A percentile compares a stretch with the other conserved stretches of the same genome.
Conservation (phyloP, 139 green algal species). For the Micractinium conductrix region DNA sequence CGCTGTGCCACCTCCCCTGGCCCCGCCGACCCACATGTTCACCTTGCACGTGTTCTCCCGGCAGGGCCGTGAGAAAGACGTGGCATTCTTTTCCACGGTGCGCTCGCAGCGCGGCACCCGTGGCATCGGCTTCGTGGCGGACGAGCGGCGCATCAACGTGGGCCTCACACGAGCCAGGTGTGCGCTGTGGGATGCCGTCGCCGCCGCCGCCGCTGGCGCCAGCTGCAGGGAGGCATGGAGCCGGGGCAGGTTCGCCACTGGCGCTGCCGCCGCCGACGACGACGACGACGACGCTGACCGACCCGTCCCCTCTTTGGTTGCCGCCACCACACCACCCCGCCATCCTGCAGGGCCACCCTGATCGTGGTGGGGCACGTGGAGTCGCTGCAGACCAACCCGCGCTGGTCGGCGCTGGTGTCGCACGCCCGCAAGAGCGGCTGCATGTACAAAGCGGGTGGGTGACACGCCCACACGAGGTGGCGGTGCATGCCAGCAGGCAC, state of each 20-base stretch:
- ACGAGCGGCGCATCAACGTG: slow-evolving; percentile 95
- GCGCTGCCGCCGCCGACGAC: background rate
- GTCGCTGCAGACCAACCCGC: slow-evolving; percentile 57
- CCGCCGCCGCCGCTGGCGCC: too few relatives aligned
- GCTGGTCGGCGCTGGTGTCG: slow-evolving; percentile 63
- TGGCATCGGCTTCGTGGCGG: slow-evolving; percentile 93
- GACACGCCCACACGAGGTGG: too few relatives aligned
- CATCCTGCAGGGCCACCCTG: slow-evolving; percentile 54
- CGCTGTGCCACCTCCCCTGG: too few relatives aligned
- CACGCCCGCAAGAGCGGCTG: slow-evolving; percentile 34
- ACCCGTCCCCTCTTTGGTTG: background rate
- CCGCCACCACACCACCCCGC: background rate
- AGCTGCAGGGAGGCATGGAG: background rate
- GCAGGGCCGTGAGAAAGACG: slow-evolving; percentile 61
- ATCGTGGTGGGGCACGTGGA: slow-evolving; percentile 75
- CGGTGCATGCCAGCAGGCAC: too few relatives aligned
- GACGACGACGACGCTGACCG: background rate
- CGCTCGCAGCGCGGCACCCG: slow-evolving; percentile 57
- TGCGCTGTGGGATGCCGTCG: slow-evolving; percentile 28
- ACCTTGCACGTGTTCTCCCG: too few relatives aligned
- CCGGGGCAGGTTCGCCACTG: background rate
- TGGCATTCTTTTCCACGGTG: slow-evolving; percentile 90
- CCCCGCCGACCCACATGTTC: too few relatives aligned
- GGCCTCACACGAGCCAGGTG: slow-evolving; percentile 91
- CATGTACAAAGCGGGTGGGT: slow-evolving; percentile 32